Percentiles rank a stretch among this genome's conserved stretches.
Evolutionary conservation across 306 rosid genomes (phyloP).

Genomic region (Cercis canadensis): DNA sequence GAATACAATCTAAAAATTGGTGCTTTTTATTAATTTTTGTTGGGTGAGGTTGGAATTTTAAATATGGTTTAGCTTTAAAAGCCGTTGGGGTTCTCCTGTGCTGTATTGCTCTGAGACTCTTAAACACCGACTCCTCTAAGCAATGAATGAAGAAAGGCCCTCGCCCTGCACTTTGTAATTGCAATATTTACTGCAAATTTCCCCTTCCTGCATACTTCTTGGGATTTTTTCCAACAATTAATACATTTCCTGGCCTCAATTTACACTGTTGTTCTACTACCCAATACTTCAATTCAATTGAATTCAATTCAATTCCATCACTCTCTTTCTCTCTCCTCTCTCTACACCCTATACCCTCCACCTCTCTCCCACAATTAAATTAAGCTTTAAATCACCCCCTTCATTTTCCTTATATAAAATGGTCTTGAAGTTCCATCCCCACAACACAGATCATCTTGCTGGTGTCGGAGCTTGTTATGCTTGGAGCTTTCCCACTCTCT

Average conservation of each 20-base stretch:
- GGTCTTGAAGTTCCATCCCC: conserved; percentile 48
- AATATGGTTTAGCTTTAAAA: conserved; percentile 55
- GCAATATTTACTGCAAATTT: conserved; percentile 80
- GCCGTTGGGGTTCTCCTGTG: conserved; percentile 46
- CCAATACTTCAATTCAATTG: conserved; percentile 49
- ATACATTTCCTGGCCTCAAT: conserved; percentile 84
- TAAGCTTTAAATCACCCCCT: conserved; percentile 66
- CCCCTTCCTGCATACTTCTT: conserved; percentile 70
- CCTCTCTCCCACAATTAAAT: conserved; percentile 71
- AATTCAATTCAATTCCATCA: conserved; percentile 19
- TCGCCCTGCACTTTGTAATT: conserved; percentile 57
- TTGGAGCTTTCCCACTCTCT: conserved; percentile 24
- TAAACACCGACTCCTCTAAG: conserved; percentile 69
- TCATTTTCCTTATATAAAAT: conserved; percentile 59
- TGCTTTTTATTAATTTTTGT: conserved; percentile 47
- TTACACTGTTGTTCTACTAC: conserved; percentile 78
- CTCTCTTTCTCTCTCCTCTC: conserved; percentile 53
- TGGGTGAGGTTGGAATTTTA: conserved; percentile 53
- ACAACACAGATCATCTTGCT: conserved; percentile 41
- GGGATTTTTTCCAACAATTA: conserved; percentile 74
- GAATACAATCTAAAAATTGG: not conserved
- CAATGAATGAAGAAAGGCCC: conserved; percentile 77
- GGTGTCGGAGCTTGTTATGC: conserved; percentile 29
- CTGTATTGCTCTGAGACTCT: conserved; percentile 38
- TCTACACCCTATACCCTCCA: conserved; percentile 53